A percentile compares a stretch with the other conserved stretches of the same genome.
These are phyloP conservation scores for Xylariaceae sp. DNA, from an alignment of 2,329 filamentous ascomycete species.

Conservation along the genomic window DNA sequence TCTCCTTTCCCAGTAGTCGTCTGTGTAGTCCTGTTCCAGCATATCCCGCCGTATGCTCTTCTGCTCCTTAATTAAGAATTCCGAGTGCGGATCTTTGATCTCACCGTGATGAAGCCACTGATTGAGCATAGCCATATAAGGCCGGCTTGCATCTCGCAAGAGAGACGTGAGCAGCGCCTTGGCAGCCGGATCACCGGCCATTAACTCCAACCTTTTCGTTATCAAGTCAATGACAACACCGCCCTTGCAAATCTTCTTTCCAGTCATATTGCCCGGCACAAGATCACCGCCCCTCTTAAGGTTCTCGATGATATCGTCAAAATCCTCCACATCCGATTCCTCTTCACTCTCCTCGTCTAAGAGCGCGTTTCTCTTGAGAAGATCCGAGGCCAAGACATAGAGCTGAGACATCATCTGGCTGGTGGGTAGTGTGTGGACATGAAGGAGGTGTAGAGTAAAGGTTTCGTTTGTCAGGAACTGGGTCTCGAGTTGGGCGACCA, in stretches of 20 bases:
- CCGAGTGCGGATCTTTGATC: constrained; percentile 87
- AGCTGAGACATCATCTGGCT: constrained; percentile 88
- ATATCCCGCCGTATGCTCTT: constrained; percentile 89
- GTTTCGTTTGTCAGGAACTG: constrained; percentile 82
- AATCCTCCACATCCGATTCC: constrained; percentile 71
- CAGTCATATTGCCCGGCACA: constrained; percentile 69
- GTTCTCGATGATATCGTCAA: constrained; percentile 89
- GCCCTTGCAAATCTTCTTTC: constrained; percentile 94
- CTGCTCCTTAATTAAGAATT: constrained; percentile 93
- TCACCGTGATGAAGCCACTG: constrained; percentile 96
- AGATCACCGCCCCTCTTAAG: constrained; percentile 82
- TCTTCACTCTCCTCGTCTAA: constrained; percentile 73
- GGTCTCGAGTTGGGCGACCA: constrained; percentile 89
- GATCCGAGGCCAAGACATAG: constrained; percentile 79
- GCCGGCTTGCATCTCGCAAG: constrained; percentile 79
- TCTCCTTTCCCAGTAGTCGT: constrained; percentile 98
- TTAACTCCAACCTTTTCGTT: constrained; percentile 75
- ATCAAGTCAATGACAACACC: constrained; percentile 87
- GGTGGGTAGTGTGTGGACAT: constrained; percentile 84
- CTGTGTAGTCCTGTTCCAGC: constrained; percentile 92
- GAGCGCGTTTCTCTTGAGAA: constrained; percentile 81
- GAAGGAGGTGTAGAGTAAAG: constrained; percentile 90
- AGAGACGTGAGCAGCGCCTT: constrained; percentile 74
- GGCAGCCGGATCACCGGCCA: constrained; percentile 90
- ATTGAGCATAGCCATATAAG: constrained; percentile 97